Conservation (phyloP, 371 early-diverging fungal species). For the Smittium culicis region DNA sequence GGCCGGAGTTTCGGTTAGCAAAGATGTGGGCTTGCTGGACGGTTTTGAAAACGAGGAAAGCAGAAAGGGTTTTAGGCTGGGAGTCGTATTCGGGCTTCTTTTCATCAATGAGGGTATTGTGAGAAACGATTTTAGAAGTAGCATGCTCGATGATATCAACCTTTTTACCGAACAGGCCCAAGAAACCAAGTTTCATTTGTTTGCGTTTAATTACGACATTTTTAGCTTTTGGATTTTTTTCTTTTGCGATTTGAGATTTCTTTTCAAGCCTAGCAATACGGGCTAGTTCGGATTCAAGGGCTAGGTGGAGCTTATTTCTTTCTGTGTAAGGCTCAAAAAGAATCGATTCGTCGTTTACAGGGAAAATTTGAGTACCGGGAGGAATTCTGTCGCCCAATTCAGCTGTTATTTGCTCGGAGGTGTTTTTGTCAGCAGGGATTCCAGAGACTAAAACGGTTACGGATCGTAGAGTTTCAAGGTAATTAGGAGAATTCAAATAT, state of each 20-base stretch:
- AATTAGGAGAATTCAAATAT: background rate
- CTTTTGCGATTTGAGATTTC: background rate
- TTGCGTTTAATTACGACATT: background rate
- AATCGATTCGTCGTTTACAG: background rate
- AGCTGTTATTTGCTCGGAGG: background rate
- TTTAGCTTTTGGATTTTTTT: slow-evolving; percentile 1
- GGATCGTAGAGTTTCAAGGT: background rate
- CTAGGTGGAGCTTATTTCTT: background rate
- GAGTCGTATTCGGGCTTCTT: background rate
- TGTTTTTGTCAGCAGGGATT: slow-evolving; percentile 9
- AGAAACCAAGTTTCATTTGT: background rate
- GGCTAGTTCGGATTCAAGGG: slow-evolving; percentile 4
- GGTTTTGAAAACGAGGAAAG: slow-evolving; percentile 67
- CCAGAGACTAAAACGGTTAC: slow-evolving; percentile 9
- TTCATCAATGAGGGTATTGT: slow-evolving; percentile 40
- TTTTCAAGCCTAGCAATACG: slow-evolving; percentile 4
- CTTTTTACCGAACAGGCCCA: slow-evolving; percentile 26
- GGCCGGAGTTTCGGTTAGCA: slow-evolving; percentile 46
- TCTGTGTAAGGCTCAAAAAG: slow-evolving; percentile 2
- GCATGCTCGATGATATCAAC: slow-evolving; percentile 52
- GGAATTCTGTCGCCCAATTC: background rate
- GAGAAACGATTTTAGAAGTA: slow-evolving; percentile 35
- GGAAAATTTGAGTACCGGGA: slow-evolving; percentile 3
- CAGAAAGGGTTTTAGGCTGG: slow-evolving; percentile 36
- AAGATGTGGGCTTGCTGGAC: slow-evolving; percentile 72